Base-by-base conservation (phyloP, 2,329 filamentous ascomycete genomes). In the Drechslera avenae region DNA sequence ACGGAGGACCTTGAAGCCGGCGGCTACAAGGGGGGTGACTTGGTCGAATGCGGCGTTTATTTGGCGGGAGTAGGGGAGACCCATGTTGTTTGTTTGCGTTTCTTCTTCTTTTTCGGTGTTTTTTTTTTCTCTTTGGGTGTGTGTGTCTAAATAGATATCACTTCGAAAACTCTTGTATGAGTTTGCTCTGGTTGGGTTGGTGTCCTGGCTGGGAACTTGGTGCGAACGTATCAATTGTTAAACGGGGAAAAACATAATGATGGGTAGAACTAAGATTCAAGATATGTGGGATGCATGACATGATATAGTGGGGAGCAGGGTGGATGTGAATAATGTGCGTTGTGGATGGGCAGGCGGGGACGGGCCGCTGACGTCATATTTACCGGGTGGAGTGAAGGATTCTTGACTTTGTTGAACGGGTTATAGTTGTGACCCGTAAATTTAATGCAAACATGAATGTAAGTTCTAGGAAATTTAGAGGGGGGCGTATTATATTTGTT, bases 11-110 rank as follows among this genome's bases (percentile, higher is more conserved):
- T 79, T 68, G 68, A 76, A 81, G 18, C 76, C 78, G 0, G 74
- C 75, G 1, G 75, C 77, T 3, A 81, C 79, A 4, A 82, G 76
- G 0, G 80, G 79, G 0, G 78, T 80, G 21, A 82, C 79, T 68
- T 81, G 77, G 52, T 79, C 76, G 63, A 82, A 81, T 31, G 79
- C 79, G 2, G 76, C 69, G 59, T 80, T 76, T 57, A 81, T 81
- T 54, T 81, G 73, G 59, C 75, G 76, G 12, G 77, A 80, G 67
- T 81, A 82, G 1, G 79, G 80, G 43, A 82, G 76, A 10, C 79
- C 79, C 79, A 81, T 81, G 35, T 49, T 17, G 4, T 12, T 2
- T 26, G 26, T 12, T 2, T 2, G 2, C 10, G 19, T 21, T 14
- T 14, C 16, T 35, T n/a, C n/a, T 36, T 30, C 6, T 14, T 28